Evolutionary conservation across 1,139 yeast species (phyloP).

Genomic region (Diutina sp.): DNA sequence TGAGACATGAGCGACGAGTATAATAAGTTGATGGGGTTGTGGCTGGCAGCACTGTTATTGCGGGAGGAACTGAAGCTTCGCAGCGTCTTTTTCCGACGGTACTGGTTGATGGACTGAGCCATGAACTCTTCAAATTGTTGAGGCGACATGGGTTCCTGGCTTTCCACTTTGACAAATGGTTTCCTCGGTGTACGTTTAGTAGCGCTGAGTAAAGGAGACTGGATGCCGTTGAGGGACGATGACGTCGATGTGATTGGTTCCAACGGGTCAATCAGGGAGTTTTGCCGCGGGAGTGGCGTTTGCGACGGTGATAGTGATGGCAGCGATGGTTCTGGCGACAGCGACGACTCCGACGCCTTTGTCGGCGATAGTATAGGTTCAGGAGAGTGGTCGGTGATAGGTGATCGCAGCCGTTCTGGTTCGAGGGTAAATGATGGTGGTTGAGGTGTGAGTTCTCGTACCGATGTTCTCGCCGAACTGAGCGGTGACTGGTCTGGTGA

Average conservation of each 20-base stretch:
- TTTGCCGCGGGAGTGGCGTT: background rate
- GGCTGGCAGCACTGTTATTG: background rate
- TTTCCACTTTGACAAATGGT: background rate
- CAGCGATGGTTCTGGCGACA: background rate
- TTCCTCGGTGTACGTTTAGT: background rate
- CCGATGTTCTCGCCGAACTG: too few species aligned
- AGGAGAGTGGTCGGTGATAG: too few species aligned
- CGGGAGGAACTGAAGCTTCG: background rate
- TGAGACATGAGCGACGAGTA: constrained; percentile 3
- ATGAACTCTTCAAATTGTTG: background rate
- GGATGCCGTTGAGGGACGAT: background rate
- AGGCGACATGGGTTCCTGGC: background rate
- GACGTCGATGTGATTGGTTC: too few species aligned
- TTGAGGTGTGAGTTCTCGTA: background rate
- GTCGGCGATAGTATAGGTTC: background rate
- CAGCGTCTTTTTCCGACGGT: background rate
- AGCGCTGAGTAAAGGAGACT: background rate
- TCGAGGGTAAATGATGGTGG: background rate
- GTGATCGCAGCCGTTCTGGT: background rate
- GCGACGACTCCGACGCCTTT: background rate
- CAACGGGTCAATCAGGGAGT: background rate
- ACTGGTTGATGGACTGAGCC: background rate
- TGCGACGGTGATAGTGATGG: too few species aligned
- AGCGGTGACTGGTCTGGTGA: too few species aligned
- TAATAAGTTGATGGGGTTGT: constrained; percentile 6